These are phyloP conservation scores for Capsicum pubescens DNA, from an alignment of 257 asterid species.

Conservation along the genomic window DNA sequence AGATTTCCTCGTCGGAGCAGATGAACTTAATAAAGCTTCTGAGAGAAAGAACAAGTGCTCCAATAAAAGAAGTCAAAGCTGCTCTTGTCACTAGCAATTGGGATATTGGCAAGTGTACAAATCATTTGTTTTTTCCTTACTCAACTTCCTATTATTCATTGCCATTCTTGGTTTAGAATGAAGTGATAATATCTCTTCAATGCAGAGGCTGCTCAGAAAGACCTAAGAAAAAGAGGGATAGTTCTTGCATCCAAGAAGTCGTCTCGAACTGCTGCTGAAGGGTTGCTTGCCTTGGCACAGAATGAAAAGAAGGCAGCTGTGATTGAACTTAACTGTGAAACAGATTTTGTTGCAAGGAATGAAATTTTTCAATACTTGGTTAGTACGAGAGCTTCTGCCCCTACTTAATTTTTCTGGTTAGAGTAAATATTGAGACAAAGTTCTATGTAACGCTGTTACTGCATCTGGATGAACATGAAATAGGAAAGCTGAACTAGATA, in stretches of 20 bases:
- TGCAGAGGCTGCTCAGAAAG: conserved; percentile 95
- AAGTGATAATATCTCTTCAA: conserved; percentile 32
- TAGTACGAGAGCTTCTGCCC: conserved; percentile 42
- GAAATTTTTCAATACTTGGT: conserved; percentile 93
- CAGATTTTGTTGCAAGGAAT: conserved; percentile 97
- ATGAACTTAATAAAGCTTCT: conserved; percentile 76
- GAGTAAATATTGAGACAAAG: background rate
- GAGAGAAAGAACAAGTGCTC: conserved; percentile 95
- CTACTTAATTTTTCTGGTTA: conserved; percentile 23
- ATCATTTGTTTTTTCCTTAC: conserved; percentile 21
- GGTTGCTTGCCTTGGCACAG: conserved; percentile 88
- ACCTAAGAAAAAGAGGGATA: conserved; percentile 90
- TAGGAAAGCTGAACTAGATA: background rate
- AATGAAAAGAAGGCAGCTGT: conserved; percentile 71
- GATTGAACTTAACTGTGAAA: conserved; percentile 90
- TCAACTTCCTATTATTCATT: conserved; percentile 18
- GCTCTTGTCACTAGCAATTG: conserved; percentile 86
- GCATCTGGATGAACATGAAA: conserved; percentile 23
- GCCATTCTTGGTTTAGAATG: conserved; percentile 18
- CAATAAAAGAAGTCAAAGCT: conserved; percentile 91
- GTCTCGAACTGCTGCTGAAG: conserved; percentile 86
- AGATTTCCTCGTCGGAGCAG: conserved; percentile 69
- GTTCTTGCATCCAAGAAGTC: conserved; percentile 94
- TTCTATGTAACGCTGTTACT: background rate
- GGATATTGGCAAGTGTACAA: conserved; percentile 71